Evolutionary conservation across 768 basidiomycete genomes (phyloP), one percentile per base, ranked within the genome.

Genomic region (Boletus sp.): DNA sequence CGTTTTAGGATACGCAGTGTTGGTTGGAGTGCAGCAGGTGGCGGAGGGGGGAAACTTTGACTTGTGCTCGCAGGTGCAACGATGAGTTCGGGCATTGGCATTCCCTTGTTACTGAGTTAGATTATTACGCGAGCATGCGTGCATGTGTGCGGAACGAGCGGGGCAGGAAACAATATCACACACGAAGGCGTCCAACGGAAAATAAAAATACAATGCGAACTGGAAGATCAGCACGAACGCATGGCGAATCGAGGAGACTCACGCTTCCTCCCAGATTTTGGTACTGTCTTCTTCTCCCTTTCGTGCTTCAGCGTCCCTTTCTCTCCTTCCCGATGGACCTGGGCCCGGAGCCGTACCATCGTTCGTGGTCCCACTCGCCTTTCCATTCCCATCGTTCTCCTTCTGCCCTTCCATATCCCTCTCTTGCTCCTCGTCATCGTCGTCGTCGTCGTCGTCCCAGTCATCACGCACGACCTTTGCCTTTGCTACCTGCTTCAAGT

Each of bases 1-100:
- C 89, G 85, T 69, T 90, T 92, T 14, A 92, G 79, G 54, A 91
- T 90, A 39, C 84, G 83, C 64, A 90, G 76, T 9, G 80, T 69
- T 9, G 85, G 81, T 50, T 86, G 84, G 59, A 90, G 76, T 0
- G 82, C 84, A 3, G 79, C 77, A 5, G 78, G 71, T 3, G 83
- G 84, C 1, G 77, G 81, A 1, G 86, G 80, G 1, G 80, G 66
- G 4, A 77, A 65, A 0, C 73, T 70, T 14, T 73, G 67, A 10
- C 74, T 62, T 8, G 77, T 75, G 54, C 71, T 72, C 14, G 78
- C 69, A 4, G 68, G 63, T 0, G 77, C 63, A 2, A 85, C 73
- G 47, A 89, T 70, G 17, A 90, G 70, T 29, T 81, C 73, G 1
- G 89, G 89, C 88, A 90, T 90, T 14, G 87, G 87, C 5, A 72